Conservation (phyloP, 345 rosid genomes). For the Arabis hirsuta region DNA sequence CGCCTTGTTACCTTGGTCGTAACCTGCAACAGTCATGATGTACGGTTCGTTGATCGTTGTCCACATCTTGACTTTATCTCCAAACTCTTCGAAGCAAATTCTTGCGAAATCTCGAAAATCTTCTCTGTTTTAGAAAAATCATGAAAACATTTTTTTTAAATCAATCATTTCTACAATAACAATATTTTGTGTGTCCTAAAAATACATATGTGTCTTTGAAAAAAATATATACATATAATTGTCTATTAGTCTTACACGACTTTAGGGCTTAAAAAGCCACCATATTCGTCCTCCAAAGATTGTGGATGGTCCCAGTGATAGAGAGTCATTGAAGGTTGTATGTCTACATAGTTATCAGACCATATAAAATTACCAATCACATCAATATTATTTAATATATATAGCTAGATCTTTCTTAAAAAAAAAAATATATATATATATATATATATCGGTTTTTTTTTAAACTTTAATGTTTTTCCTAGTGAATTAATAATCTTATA, state of each 20-base stretch:
- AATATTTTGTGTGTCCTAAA: background rate
- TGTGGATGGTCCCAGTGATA: slow-evolving; percentile 67
- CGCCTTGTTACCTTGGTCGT: slow-evolving; percentile 44
- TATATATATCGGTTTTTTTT: no score
- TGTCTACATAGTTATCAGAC: slow-evolving; percentile 32
- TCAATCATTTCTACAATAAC: background rate
- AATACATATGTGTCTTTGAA: background rate
- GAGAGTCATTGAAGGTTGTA: slow-evolving; percentile 54
- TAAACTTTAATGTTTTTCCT: no score
- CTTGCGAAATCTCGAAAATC: slow-evolving; percentile 53
- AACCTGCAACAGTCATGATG: slow-evolving; percentile 41
- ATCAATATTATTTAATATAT: background rate
- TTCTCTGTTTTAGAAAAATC: slow-evolving; percentile 34
- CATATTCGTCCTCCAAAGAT: slow-evolving; percentile 54
- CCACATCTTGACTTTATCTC: slow-evolving; percentile 61
- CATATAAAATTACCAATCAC: background rate
- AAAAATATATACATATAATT: background rate
- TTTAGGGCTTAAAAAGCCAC: slow-evolving; percentile 51
- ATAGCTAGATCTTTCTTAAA: no score
- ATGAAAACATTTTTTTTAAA: background rate
- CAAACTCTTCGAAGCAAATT: slow-evolving; percentile 52
- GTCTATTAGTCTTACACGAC: slow-evolving; percentile 49
- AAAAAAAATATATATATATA: no score
- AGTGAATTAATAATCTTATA: slow-evolving; percentile 14
- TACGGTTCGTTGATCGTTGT: slow-evolving; percentile 57